A percentile compares a stretch with the other conserved stretches of the same genome.
Evolutionary conservation across 805 yeast species (phyloP).

Genomic region (Lipomyces sp.): DNA sequence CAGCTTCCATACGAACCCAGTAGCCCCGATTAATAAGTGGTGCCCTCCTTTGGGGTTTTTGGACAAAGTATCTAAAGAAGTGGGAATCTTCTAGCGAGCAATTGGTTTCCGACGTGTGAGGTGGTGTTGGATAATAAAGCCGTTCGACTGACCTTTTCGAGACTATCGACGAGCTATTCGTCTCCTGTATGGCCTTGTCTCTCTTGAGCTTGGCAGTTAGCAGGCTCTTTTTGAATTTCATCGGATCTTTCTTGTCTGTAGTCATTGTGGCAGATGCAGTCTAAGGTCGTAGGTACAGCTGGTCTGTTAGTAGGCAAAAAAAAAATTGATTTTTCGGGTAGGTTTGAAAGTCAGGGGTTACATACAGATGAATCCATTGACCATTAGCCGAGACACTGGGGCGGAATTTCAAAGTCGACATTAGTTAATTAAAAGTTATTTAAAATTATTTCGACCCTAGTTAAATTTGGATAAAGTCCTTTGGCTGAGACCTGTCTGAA

Average conservation of each 20-base stretch:
- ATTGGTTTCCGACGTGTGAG: background rate
- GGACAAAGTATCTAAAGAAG: slow-evolving; percentile 74
- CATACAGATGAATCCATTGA: too few relatives aligned
- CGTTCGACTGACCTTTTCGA: slow-evolving; percentile 80
- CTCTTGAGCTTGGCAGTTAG: slow-evolving; percentile 21
- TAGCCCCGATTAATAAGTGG: slow-evolving; percentile 84
- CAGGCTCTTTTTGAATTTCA: slow-evolving; percentile 13
- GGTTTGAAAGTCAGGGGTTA: too few relatives aligned
- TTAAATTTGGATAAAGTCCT: too few relatives aligned
- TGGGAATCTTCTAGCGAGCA: slow-evolving; percentile 21
- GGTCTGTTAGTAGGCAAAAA: background rate
- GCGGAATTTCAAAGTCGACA: too few relatives aligned
- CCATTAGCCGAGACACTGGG: too few relatives aligned
- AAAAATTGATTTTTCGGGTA: too few relatives aligned
- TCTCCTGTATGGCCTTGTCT: slow-evolving; percentile 70
- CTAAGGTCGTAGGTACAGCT: too few relatives aligned
- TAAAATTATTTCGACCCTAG: too few relatives aligned
- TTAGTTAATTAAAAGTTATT: too few relatives aligned
- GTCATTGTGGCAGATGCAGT: background rate
- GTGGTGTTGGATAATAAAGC: slow-evolving; percentile 48
- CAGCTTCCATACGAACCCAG: slow-evolving; percentile 78
- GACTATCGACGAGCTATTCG: slow-evolving; percentile 81
- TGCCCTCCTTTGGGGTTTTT: slow-evolving; percentile 67
- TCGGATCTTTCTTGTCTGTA: background rate
- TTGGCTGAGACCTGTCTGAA: too few relatives aligned